phyloP scores from a whole-genome alignment of 2,329 filamentous ascomycete species.

The Apiospora pterosperma region DNA sequence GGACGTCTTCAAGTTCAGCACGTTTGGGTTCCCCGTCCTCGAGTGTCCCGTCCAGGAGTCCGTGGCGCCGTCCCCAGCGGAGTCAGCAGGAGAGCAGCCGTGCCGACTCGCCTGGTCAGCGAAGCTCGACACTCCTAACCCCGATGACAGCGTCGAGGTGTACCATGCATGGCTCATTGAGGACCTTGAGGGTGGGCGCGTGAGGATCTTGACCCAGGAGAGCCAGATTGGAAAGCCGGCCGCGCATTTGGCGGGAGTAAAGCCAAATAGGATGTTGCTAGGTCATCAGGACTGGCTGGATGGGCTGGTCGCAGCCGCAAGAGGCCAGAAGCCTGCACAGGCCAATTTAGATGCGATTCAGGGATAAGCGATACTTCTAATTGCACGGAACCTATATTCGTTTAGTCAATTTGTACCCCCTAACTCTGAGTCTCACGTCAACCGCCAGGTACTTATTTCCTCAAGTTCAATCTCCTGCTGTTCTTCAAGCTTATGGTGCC shows the following conservation, averaged over 20 bases:
- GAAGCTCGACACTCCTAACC: constrained; percentile 6
- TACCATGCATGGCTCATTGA: constrained; percentile 28
- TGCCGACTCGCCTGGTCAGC: constrained; percentile 25
- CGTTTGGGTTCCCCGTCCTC: constrained; percentile 25
- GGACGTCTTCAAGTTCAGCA: constrained; percentile 24
- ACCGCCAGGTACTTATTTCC: no score
- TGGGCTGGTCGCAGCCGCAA: constrained; percentile 12
- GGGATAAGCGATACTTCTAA: background rate
- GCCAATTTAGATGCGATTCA: background rate
- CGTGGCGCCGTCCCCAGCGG: constrained; percentile 12
- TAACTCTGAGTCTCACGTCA: no score
- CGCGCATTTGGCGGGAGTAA: constrained; percentile 14
- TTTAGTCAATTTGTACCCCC: background rate
- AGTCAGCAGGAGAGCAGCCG: background rate
- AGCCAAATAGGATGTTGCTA: constrained; percentile 23
- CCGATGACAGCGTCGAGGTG: constrained; percentile 15
- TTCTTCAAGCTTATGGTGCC: background rate
- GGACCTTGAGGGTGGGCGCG: constrained; percentile 21
- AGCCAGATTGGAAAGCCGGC: constrained; percentile 24
- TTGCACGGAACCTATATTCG: no score
- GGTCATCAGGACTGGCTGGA: constrained; percentile 28
- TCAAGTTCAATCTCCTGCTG: background rate
- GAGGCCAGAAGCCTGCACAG: background rate
- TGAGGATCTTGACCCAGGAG: constrained; percentile 26
- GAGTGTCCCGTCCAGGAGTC: constrained; percentile 20